phyloP scores from a whole-genome alignment of 805 yeast species.

The Lipomyces oligophaga region DNA sequence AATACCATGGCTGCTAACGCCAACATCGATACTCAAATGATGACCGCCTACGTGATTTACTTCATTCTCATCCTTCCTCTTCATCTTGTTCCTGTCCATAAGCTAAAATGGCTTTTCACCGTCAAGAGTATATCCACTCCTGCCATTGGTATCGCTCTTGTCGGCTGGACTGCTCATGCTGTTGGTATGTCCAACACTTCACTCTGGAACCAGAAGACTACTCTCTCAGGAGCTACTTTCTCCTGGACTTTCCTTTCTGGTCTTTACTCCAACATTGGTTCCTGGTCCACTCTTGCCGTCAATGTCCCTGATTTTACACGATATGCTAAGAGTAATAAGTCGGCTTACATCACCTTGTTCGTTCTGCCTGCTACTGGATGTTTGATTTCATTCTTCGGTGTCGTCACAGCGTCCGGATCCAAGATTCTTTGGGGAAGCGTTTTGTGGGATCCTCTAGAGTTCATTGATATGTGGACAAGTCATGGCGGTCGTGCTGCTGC shows the following conservation, averaged over 20 bases:
- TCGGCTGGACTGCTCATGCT: conserved; percentile 48
- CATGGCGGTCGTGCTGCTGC: conserved; percentile 29
- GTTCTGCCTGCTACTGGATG: conserved; percentile 41
- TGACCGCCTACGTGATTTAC: conserved; percentile 31
- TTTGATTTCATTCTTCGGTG: conserved; percentile 28
- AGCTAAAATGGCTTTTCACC: conserved; percentile 26
- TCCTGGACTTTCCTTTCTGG: conserved; percentile 85
- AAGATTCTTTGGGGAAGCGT: conserved; percentile 41
- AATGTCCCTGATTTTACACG: conserved; percentile 51
- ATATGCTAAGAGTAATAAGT: conserved; percentile 39
- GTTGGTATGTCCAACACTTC: conserved; percentile 71
- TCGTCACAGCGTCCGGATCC: conserved; percentile 32
- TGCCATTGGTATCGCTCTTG: conserved; percentile 27
- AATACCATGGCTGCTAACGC: conserved; percentile 54
- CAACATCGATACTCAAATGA: conserved; percentile 35
- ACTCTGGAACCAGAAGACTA: conserved; percentile 36
- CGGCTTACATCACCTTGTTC: conserved; percentile 53
- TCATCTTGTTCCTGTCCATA: conserved; percentile 24
- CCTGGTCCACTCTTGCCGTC: conserved; percentile 42
- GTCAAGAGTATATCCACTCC: conserved; percentile 27
- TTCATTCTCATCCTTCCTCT: conserved; percentile 29
- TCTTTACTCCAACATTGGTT: conserved; percentile 22
- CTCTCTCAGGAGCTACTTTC: conserved; percentile 55
- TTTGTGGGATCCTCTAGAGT: conserved; percentile 41
- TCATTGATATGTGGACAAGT: conserved; percentile 24